Evolutionary conservation across 441 rosid species (phyloP).

Genomic region (Corymbia citriodora): DNA sequence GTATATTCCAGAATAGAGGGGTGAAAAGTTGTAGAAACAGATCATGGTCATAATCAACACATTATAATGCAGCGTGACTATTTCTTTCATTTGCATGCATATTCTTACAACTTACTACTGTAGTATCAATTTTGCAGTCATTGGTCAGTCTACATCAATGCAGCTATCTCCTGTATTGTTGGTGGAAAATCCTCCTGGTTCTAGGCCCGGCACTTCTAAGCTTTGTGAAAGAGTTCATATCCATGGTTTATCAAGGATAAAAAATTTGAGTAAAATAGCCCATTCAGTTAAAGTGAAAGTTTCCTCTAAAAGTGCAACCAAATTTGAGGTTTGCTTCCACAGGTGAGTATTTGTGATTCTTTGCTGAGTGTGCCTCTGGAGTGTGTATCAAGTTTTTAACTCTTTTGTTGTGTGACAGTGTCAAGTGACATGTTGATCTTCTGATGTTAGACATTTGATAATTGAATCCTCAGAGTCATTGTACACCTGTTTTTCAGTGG

Average conservation of each 20-base stretch:
- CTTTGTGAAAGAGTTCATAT: conserved; percentile 70
- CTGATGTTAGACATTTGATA: neutral
- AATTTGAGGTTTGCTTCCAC: conserved; percentile 76
- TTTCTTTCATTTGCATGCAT: neutral
- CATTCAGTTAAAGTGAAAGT: conserved; percentile 61
- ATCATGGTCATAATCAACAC: neutral
- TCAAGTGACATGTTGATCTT: neutral
- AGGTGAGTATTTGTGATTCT: conserved; percentile 35
- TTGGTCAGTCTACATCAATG: conserved; percentile 39
- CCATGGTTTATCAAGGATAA: conserved; percentile 53
- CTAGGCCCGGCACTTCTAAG: conserved; percentile 40
- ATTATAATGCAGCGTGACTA: neutral
- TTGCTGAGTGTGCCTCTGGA: neutral
- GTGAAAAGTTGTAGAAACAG: neutral
- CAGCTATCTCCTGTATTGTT: conserved; percentile 38
- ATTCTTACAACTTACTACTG: neutral
- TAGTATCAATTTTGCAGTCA: conserved; percentile 31
- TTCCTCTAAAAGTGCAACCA: conserved; percentile 25
- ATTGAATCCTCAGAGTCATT: neutral
- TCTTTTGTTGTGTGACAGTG: neutral
- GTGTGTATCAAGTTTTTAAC: neutral
- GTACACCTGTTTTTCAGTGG: neutral
- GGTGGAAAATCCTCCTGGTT: conserved; percentile 66
- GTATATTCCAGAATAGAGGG: neutral
- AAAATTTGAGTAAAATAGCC: conserved; percentile 53